Conservation (phyloP, 108 stramenopile genomes). For the Cyclotella kingstonii region DNA sequence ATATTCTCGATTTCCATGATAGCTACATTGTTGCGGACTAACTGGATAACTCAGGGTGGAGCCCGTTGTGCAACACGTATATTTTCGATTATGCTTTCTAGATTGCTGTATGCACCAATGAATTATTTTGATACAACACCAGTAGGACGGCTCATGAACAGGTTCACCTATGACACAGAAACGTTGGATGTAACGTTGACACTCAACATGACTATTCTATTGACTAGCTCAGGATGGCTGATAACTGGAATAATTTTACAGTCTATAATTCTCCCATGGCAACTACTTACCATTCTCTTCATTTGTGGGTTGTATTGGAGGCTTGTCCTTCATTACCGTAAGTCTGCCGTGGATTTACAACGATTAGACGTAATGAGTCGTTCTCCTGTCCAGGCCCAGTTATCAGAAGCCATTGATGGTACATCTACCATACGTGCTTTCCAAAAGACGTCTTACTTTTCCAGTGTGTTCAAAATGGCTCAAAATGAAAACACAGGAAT, state of each 20-base stretch:
- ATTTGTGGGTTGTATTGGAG: conserved; percentile 51
- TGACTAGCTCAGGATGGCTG: conserved; percentile 63
- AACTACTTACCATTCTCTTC: conserved; percentile 46
- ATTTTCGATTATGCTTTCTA: conserved; percentile 44
- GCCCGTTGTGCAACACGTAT: conserved; percentile 23
- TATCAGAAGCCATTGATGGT: conserved; percentile 77
- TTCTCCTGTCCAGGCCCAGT: conserved; percentile 77
- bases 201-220: conserved; percentile 65
- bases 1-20: conserved; percentile 51
- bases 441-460: conserved; percentile 56
- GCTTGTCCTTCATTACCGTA: conserved; percentile 70
- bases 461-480: conserved; percentile 44
- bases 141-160: conserved; percentile 88
- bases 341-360: conserved; percentile 76
- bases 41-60: conserved; percentile 53
- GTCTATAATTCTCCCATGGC: conserved; percentile 67
- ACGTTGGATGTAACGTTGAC: conserved; percentile 68
- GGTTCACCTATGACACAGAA: conserved; percentile 90
- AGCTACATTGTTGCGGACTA: conserved; percentile 48
- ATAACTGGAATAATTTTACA: conserved; percentile 57
- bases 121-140: conserved; percentile 94
- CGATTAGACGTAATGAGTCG: conserved; percentile 73
- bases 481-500: conserved; percentile 62
- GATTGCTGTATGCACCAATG: conserved; percentile 70
- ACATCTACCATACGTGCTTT: conserved; percentile 74